Evolutionary conservation across 1,284 basidiomycete species (phyloP).

Genomic region (Sanghuangporus baumii): DNA sequence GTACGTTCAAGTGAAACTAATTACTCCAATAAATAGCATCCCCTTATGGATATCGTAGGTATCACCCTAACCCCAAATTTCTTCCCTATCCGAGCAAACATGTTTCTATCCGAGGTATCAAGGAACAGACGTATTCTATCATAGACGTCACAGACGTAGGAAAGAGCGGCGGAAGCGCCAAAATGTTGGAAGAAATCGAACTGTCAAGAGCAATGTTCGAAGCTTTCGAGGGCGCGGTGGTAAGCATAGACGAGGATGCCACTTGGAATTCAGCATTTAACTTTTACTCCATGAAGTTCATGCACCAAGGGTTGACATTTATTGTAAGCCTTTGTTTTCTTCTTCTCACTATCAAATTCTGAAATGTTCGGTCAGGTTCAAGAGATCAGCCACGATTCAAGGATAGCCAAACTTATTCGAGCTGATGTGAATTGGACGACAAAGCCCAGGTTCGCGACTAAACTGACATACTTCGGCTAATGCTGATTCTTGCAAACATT

Average conservation of each 20-base stretch:
- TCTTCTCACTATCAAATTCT: not conserved
- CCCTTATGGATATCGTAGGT: constrained; percentile 42
- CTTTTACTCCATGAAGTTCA: constrained; percentile 44
- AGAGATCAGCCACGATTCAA: constrained; percentile 79
- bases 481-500: constrained; percentile 2
- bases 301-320: constrained; percentile 77
- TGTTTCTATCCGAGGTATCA: constrained; percentile 71
- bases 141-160: constrained; percentile 55
- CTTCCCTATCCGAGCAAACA: constrained; percentile 72
- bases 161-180: constrained; percentile 33
- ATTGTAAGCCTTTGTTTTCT: constrained; percentile 43
- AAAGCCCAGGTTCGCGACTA: constrained; percentile 50
- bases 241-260: constrained; percentile 28
- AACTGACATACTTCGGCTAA: not conserved
- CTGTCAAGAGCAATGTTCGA: constrained; percentile 82
- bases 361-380: constrained; percentile 48
- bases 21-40: not conserved
- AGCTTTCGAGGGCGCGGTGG: constrained; percentile 74
- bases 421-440: constrained; percentile 85
- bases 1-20: constrained; percentile 32
- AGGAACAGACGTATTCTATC: constrained; percentile 76
- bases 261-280: not conserved
- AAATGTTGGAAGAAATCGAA: constrained; percentile 83
- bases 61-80: constrained; percentile 73
- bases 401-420: constrained; percentile 63